Conservation (phyloP, 768 basidiomycete genomes). For the Amyloporia xantha region DNA sequence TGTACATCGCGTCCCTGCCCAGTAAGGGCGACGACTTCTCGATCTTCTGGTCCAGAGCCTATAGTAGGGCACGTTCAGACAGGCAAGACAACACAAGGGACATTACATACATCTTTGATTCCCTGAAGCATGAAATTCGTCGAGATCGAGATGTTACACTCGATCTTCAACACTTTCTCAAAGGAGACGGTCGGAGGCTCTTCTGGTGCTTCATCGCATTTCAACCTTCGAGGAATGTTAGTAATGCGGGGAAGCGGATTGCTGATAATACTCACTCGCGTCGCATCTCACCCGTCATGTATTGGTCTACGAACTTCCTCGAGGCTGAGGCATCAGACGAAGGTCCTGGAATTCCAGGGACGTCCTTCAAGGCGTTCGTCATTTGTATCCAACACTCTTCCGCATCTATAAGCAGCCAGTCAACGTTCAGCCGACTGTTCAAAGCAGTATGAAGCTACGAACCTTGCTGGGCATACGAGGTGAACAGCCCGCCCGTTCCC, state of each 20-base stretch:
- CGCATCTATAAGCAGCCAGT: conserved; percentile 46
- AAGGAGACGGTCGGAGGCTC: conserved; percentile 57
- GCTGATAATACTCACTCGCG: conserved; percentile 53
- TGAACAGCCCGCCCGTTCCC: conserved; percentile 41
- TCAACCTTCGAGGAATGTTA: conserved; percentile 46
- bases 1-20: conserved; percentile 76
- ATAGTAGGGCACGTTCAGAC: background rate
- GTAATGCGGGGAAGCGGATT: background rate
- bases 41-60: conserved; percentile 85
- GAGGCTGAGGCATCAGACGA: conserved; percentile 23
- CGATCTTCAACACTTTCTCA: conserved; percentile 81
- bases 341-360: conserved; percentile 40
- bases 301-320: conserved; percentile 73
- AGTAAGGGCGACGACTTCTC: conserved; percentile 80
- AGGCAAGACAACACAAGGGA: conserved; percentile 16
- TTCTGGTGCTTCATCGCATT: conserved; percentile 75
- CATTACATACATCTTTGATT: conserved; percentile 77
- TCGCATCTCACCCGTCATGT: conserved; percentile 70
- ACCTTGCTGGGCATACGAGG: conserved; percentile 80
- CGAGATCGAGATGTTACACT: conserved; percentile 81
- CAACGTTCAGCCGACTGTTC: too few species aligned
- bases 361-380: conserved; percentile 62
- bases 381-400: conserved; percentile 87
- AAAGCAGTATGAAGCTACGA: background rate
- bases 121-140: conserved; percentile 90